A percentile compares a stretch with the other conserved stretches of the same genome.
These are phyloP conservation scores for Wallacemonas sp. DNA, from an alignment of 208 protist genomes.

Conservation along the genomic window DNA sequence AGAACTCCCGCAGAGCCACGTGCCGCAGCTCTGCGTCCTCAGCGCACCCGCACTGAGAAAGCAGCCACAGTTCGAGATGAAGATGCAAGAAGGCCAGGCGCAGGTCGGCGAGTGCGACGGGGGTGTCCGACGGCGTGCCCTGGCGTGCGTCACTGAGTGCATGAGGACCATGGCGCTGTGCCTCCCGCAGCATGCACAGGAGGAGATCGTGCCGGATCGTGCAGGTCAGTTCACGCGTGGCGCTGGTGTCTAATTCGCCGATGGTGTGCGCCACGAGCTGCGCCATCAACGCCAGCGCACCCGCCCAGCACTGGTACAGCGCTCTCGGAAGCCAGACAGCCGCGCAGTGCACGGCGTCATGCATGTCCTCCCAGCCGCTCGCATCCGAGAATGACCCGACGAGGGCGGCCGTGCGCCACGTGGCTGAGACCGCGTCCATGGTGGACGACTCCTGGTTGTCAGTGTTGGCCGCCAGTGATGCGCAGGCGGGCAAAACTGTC, in stretches of 20 bases:
- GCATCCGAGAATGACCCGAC: too few relatives aligned
- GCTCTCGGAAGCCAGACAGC: background rate
- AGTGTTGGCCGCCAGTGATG: too few relatives aligned
- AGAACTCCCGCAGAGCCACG: background rate
- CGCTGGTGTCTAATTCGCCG: background rate
- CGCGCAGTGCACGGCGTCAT: background rate
- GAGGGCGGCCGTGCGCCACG: too few relatives aligned
- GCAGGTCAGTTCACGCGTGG: background rate
- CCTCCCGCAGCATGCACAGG: constrained; percentile 10
- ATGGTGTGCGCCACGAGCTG: background rate
- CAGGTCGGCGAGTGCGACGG: background rate
- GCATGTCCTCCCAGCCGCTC: too few relatives aligned
- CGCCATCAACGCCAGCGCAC: background rate
- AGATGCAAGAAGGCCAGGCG: background rate
- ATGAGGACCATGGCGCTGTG: background rate
- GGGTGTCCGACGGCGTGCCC: background rate
- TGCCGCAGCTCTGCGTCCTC: background rate
- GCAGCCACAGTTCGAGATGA: background rate
- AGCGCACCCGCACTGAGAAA: background rate
- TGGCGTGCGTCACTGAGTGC: background rate
- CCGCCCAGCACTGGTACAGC: background rate
- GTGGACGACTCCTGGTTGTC: too few relatives aligned
- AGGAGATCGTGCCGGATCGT: background rate
- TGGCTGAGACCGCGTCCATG: too few relatives aligned
- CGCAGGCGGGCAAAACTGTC: too few relatives aligned